A percentile compares a stretch with the other conserved stretches of the same genome.
phyloP scores from a whole-genome alignment of 208 protist species.

The Wallacemonas sp. region DNA sequence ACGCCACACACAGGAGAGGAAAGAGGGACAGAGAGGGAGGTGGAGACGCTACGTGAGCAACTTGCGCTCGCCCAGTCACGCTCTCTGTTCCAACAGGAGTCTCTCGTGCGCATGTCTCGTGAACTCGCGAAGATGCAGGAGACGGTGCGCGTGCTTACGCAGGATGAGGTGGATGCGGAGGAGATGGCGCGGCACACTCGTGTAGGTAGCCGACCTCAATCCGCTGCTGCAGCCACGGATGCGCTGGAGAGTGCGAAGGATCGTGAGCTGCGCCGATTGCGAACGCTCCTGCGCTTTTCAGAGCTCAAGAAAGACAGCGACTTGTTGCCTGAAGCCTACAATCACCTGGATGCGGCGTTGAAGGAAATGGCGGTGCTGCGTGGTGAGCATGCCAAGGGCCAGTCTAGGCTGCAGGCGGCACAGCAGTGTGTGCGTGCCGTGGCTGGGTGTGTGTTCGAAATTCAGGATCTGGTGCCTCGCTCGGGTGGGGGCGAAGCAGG shows the following conservation, averaged over 20 bases:
- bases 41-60: slow-evolving; percentile 1
- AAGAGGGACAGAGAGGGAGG: too few species aligned
- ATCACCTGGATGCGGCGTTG: slow-evolving; percentile 14
- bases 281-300: slow-evolving; percentile 73
- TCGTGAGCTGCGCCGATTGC: slow-evolving; percentile 55
- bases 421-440: slow-evolving; percentile 17
- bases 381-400: not conserved
- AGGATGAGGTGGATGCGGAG: slow-evolving; percentile 2
- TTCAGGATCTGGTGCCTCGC: not conserved
- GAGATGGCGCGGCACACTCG: too few species aligned
- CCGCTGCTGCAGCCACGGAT: too few species aligned
- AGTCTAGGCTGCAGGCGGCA: not conserved
- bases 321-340: slow-evolving; percentile 20
- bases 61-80: slow-evolving; percentile 10
- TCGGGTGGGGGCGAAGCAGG: not conserved
- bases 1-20: too few species aligned
- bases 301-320: slow-evolving; percentile 78
- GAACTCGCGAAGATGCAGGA: slow-evolving; percentile 12
- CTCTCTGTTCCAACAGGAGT: slow-evolving; percentile 11
- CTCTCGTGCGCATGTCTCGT: slow-evolving; percentile 7
- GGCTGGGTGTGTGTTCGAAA: not conserved
- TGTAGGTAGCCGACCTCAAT: too few species aligned
- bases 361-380: slow-evolving; percentile 15
- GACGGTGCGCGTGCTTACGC: not conserved
- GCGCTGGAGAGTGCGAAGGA: slow-evolving; percentile 27